Evolutionary conservation across 176 grass and related monocot genomes (phyloP).

Genomic region (Puya raimondii): DNA sequence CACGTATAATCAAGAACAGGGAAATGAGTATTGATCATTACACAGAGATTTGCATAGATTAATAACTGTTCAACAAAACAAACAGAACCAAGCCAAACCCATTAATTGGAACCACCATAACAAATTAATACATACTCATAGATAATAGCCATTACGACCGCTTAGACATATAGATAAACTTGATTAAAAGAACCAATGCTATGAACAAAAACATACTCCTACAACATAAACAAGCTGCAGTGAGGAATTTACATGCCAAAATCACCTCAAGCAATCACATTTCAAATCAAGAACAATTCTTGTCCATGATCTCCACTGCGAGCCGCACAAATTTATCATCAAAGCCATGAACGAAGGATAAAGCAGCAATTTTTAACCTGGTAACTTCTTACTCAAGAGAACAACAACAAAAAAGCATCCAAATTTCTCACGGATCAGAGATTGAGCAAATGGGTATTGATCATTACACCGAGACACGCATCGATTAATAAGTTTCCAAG

Average conservation of each 20-base stretch:
- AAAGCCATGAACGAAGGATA: not conserved
- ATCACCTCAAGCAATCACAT: not conserved
- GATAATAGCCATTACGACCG: no score
- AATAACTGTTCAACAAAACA: not conserved
- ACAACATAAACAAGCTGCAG: no score
- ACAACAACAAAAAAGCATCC: not conserved
- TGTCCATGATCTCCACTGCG: not conserved
- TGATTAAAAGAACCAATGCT: no score
- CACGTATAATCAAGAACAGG: not conserved
- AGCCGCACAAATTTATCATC: not conserved
- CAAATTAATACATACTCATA: no score
- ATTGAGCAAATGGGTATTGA: not conserved
- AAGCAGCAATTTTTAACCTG: not conserved
- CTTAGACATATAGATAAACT: no score
- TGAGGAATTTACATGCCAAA: not conserved
- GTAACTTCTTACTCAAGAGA: not conserved
- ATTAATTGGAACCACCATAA: not conserved
- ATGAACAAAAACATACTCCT: no score
- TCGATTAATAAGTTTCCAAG: not conserved
- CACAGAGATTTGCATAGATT: not conserved
- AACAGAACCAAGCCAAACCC: not conserved
- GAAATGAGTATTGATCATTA: not conserved
- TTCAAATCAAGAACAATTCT: not conserved
- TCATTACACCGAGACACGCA: not conserved
- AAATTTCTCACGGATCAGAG: not conserved